Evolutionary conservation across 768 basidiomycete genomes (phyloP), one percentile per base, ranked within the genome.

Genomic region (Panus rudis): DNA sequence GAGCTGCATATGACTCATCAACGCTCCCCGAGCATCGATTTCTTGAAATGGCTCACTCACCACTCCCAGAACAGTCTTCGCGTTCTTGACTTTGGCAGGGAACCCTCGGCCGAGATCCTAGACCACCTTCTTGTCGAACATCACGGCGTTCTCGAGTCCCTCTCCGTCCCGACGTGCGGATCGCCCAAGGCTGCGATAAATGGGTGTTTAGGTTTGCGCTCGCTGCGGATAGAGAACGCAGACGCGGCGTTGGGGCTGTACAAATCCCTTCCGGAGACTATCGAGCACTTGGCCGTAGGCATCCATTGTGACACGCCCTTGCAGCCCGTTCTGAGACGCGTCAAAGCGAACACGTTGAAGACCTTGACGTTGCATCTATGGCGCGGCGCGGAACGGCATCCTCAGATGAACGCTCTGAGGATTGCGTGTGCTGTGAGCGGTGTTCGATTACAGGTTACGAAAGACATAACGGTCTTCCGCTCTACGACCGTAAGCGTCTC

Each of bases 21-120:
- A 56, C 57, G 65, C n/a, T 61, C 74, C 6, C 79, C 81, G 17
- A 72, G 78, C 3, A 55, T 74, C 35, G 78, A 81, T 26, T 79
- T 85, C 59, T 62, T 83, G 52, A 66, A 72, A 27, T 85, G 84
- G 84, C 75, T 88, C 43, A 76, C 85, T 20, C 72, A 76, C 52
- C 68, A 74, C 44, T 81, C 81, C 25, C 50, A 60, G 19, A 58
- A 57, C 33, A 67, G 68, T n/a, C 66, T 84, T 35, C 67, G 67
- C 42, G 59, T 64, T 23, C 64, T 86, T 43, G 75, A 80, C 43
- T 64, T 85, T 43, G 75, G 75, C 39, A 70, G 81, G 44, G 76
- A 84, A 47, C 81, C 82, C 2, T 69, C 73, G 32, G 45, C 61
- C 6, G 69, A 74, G 12, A 52, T 81, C 37, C 64, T 87, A 37